Base-by-base conservation (phyloP, 257 asterid genomes). In the Thymus quinquecostatus region DNA sequence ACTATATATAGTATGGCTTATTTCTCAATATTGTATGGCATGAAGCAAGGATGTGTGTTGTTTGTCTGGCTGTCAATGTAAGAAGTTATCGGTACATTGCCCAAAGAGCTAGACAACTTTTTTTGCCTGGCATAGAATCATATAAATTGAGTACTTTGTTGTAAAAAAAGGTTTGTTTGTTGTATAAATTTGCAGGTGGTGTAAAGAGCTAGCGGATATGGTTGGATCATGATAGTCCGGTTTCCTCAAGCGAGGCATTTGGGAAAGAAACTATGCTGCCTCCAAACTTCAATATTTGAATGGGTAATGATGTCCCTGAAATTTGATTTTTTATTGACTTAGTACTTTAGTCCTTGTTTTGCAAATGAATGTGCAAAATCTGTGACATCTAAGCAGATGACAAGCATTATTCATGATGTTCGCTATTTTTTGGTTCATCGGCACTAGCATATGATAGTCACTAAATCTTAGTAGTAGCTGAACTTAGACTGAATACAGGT, bases 161-260 rank as follows among this genome's bases (percentile, higher is more conserved):
- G 12, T 47, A 36, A 48, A 45, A 48, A 48, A 13, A 2, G 41
- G 21, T 12, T 48, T 11, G 54, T 48, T 48, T 48, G 4, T 12
- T 14, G 13, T 13, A 48, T 48, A 1, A 10, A 48, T 48, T 13
- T 48, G 27, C 54, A 48, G 54, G 28, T 53, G 33, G 60, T 45
- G n/a, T 47, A 27, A 47, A 60, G 13, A 49, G 28, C 53, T 2
- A 21, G 54, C 69, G 3, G 12, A 50, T 61, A 38, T 43, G 12
- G 68, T 48, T 44, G 65, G 68, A 32, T 49, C 53, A 27, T 34
- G 69, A 13, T 55, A 6, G 30, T 21, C 41, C 48, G 29, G 32
- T 57, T 56, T 10, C 12, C 11, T 73, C 67, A 32, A 45, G 66
- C 11, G 72, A 64, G 66, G 60, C 72, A 14, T 73, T 66, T 44